Evolutionary conservation across 1,284 basidiomycete genomes (phyloP).

Genomic region (Ustilago cynodontis): DNA sequence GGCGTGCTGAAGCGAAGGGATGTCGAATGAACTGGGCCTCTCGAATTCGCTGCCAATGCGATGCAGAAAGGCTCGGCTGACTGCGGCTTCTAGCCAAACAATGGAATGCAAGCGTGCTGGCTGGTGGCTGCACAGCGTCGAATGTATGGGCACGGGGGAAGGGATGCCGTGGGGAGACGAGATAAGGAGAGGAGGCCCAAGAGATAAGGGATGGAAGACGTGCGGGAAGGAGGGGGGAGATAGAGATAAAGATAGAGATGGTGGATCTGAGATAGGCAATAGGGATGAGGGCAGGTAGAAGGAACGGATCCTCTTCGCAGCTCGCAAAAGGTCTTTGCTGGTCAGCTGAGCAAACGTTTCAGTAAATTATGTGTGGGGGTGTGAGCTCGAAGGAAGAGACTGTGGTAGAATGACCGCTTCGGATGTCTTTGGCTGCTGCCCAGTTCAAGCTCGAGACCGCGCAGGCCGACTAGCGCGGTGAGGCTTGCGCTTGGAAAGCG

Average conservation of each 20-base stretch:
- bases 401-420: neutral
- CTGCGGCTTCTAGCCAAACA: constrained; percentile 7
- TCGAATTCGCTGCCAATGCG: neutral
- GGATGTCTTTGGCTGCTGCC: neutral
- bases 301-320: neutral
- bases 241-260: constrained; percentile 14
- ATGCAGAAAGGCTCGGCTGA: constrained; percentile 12
- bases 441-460: constrained; percentile 10
- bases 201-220: constrained; percentile 42
- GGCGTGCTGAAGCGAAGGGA: constrained; percentile 1
- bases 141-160: constrained; percentile 24
- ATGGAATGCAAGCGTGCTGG: constrained; percentile 2
- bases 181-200: constrained; percentile 27
- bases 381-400: neutral
- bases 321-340: neutral
- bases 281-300: constrained; percentile 17
- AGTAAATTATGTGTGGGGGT: constrained; percentile 20
- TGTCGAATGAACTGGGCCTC: neutral
- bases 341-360: constrained; percentile 28
- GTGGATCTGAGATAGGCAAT: constrained; percentile 31
- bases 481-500: constrained; percentile 9
- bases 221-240: neutral
- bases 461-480: constrained; percentile 22
- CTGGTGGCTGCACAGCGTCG: constrained; percentile 1
- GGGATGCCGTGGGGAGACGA: constrained; percentile 24